Conservation (phyloP, 2,329 filamentous ascomycete genomes). For the Colletotrichum filicis region DNA sequence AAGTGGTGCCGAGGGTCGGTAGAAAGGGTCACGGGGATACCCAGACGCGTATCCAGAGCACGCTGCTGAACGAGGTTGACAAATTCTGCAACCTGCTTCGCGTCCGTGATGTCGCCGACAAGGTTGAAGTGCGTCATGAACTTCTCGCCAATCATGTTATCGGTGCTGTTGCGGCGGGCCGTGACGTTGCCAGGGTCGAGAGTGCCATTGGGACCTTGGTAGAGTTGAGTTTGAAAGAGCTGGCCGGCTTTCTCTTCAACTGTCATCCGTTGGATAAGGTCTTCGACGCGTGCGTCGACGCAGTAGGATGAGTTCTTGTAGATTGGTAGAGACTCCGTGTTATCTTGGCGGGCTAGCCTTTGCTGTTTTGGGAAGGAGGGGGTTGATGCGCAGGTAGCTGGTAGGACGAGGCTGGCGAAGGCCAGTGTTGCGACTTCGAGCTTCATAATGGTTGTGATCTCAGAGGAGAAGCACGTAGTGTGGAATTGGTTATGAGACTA, state of each 20-base stretch:
- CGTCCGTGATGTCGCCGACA: slow-evolving; percentile 54
- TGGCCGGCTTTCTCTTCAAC: slow-evolving; percentile 60
- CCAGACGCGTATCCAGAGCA: slow-evolving; percentile 56
- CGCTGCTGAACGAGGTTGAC: slow-evolving; percentile 54
- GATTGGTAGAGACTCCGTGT: background rate
- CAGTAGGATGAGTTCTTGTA: slow-evolving; percentile 48
- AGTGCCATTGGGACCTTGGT: slow-evolving; percentile 38
- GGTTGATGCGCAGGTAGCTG: background rate
- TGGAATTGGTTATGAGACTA: background rate
- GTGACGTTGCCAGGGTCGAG: slow-evolving; percentile 23
- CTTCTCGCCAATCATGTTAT: slow-evolving; percentile 46
- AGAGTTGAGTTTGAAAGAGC: slow-evolving; percentile 54
- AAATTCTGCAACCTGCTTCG: slow-evolving; percentile 48
- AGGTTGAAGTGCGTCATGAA: slow-evolving; percentile 58
- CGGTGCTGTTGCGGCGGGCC: slow-evolving; percentile 40
- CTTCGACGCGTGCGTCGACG: slow-evolving; percentile 58
- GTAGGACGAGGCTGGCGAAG: slow-evolving; percentile 3
- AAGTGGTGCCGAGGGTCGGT: slow-evolving; percentile 59
- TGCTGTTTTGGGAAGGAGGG: no score
- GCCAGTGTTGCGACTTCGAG: background rate
- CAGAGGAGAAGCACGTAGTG: no score
- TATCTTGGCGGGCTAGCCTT: background rate
- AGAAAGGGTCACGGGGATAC: slow-evolving; percentile 60
- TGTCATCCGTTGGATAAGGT: slow-evolving; percentile 57
- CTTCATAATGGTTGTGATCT: slow-evolving; percentile 8